Percentiles rank a stretch among this genome's conserved stretches.
phyloP scores from a whole-genome alignment of 176 grass and related monocot genomes.

The Cocos nucifera region DNA sequence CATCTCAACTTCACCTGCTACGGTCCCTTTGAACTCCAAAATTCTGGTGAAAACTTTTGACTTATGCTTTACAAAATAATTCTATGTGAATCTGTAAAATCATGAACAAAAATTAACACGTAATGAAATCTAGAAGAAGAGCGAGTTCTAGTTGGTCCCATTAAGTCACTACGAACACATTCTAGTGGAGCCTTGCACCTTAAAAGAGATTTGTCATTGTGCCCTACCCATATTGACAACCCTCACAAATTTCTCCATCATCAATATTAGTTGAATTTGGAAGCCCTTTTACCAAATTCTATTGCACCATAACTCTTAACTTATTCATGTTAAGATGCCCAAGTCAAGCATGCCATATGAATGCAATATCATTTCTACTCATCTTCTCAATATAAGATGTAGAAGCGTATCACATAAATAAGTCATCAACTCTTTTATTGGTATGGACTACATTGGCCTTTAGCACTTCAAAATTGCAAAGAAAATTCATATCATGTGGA shows the following conservation, averaged over 20 bases:
- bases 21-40: not conserved
- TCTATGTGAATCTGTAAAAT: not conserved
- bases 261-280: not conserved
- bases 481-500: too few relatives aligned
- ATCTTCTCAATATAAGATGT: slow-evolving; percentile 1
- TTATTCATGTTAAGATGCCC: slow-evolving; percentile 1
- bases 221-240: not conserved
- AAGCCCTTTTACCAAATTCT: not conserved
- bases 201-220: not conserved
- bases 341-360: not conserved
- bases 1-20: not conserved
- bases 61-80: not conserved
- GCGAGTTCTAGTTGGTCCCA: not conserved
- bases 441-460: too few relatives aligned
- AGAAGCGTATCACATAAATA: too few relatives aligned
- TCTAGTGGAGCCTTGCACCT: not conserved
- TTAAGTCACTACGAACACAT: not conserved
- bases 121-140: not conserved
- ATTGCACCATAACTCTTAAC: not conserved
- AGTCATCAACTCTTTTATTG: too few relatives aligned
- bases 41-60: not conserved
- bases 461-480: too few relatives aligned
- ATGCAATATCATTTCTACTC: not conserved
- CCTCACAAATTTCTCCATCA: not conserved
- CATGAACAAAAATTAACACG: not conserved